These are phyloP conservation scores for Pseudopithomyces chartarum DNA, from an alignment of 2,329 filamentous ascomycete species.

Conservation along the genomic window DNA sequence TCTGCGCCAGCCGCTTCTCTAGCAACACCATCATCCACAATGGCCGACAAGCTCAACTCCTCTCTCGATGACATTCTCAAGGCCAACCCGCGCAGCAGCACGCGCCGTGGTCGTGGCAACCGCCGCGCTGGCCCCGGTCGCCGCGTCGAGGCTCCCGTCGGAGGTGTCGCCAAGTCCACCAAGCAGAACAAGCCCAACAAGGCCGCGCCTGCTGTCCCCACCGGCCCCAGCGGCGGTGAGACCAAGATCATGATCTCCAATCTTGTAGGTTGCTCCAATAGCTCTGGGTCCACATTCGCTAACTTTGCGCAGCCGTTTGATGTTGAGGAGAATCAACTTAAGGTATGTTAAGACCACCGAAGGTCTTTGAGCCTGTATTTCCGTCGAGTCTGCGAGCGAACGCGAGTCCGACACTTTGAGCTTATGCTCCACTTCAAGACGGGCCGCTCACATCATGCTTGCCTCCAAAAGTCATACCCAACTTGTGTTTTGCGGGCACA, in stretches of 20 bases:
- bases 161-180: conserved; percentile 82
- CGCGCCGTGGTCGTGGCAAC: conserved; percentile 54
- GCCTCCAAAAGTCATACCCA: conserved; percentile 31
- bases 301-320: conserved; percentile 78
- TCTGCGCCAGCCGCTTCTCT: conserved; percentile 16
- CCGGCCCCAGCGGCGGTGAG: conserved; percentile 66
- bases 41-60: conserved; percentile 83
- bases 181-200: conserved; percentile 63
- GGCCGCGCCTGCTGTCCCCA: conserved; percentile 68
- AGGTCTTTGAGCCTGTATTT: conserved; percentile 48
- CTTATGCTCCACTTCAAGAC: conserved; percentile 21
- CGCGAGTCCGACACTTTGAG: conserved; percentile 38
- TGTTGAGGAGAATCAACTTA: conserved; percentile 96
- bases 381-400: conserved; percentile 35
- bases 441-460: conserved; percentile 33
- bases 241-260: conserved; percentile 99
- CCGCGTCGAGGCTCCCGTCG: conserved; percentile 69
- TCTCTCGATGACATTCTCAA: conserved; percentile 97
- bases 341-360: conserved; percentile 95
- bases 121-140: conserved; percentile 54
- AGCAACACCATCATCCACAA: conserved; percentile 20
- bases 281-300: conserved; percentile 42
- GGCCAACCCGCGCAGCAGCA: conserved; percentile 63
- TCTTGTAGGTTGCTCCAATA: conserved; percentile 69
- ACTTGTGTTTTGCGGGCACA: conserved; percentile 39